Conservation (phyloP, 2,329 filamentous ascomycete species). For the Calonectria pseudoreteaudii region DNA sequence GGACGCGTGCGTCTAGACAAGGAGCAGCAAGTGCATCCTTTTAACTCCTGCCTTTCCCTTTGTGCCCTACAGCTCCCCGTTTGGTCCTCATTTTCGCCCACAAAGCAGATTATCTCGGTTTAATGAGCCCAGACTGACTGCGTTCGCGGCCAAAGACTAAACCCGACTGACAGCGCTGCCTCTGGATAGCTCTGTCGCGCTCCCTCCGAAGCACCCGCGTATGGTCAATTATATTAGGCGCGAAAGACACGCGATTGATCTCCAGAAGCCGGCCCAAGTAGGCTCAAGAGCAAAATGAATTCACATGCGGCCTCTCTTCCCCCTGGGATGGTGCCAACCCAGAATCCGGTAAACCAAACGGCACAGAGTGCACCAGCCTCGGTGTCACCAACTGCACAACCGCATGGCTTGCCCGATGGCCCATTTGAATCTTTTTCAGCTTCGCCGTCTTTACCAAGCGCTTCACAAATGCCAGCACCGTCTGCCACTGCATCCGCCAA, state of each 20-base stretch:
- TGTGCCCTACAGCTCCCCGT: not conserved
- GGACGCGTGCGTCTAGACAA: not conserved
- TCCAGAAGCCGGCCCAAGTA: not conserved
- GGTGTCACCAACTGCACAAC: not conserved
- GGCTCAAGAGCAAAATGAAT: not conserved
- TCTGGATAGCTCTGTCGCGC: not conserved
- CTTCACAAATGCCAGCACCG: not conserved
- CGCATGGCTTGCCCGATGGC: not conserved
- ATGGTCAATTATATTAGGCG: not conserved
- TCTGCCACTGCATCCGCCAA: not conserved
- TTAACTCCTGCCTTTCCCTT: not conserved
- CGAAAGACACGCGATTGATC: not conserved
- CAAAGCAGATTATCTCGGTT: not conserved
- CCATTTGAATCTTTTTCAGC: not conserved
- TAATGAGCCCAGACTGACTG: not conserved
- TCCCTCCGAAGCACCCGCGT: not conserved
- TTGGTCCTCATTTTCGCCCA: not conserved
- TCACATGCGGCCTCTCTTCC: not conserved
- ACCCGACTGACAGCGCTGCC: not conserved
- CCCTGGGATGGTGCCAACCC: not conserved
- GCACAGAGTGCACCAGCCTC: not conserved
- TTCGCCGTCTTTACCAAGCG: not conserved
- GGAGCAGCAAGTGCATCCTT: not conserved
- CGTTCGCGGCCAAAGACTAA: not conserved
- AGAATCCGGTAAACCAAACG: not conserved